These are phyloP conservation scores for Trametes polyzona DNA, from an alignment of 1,284 basidiomycete species.

Conservation along the genomic window DNA sequence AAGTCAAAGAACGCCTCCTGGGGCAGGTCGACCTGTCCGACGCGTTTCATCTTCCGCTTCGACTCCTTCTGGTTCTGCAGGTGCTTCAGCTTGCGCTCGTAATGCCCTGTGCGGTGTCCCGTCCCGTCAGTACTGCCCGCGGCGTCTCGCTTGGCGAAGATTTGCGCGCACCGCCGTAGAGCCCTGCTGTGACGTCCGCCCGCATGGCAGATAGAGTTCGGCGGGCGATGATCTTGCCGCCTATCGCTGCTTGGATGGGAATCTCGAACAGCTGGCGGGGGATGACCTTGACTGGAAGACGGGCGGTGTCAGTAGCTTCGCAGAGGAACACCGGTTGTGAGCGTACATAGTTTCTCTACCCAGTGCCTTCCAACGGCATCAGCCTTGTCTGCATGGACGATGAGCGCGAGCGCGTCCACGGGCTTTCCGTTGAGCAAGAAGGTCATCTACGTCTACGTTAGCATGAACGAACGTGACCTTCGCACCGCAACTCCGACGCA, in stretches of 20 bases:
- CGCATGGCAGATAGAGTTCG: constrained; percentile 88
- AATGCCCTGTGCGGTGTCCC: constrained; percentile 60
- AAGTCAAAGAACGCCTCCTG: constrained; percentile 93
- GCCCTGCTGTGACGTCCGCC: constrained; percentile 93
- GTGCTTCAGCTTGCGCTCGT: constrained; percentile 92
- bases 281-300: constrained; percentile 77
- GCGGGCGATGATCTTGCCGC: constrained; percentile 86
- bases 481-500: constrained; percentile 34
- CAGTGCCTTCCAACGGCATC: constrained; percentile 77
- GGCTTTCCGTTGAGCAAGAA: constrained; percentile 87
- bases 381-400: constrained; percentile 80
- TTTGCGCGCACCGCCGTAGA: constrained; percentile 85
- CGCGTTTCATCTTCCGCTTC: constrained; percentile 83
- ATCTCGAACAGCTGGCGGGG: constrained; percentile 95
- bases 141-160: background rate
- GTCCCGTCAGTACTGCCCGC: background rate
- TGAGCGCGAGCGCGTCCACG: constrained; percentile 90
- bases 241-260: constrained; percentile 87
- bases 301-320: background rate
- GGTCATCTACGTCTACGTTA: constrained; percentile 56
- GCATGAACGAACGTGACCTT: background rate
- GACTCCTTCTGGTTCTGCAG: constrained; percentile 93
- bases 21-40: constrained; percentile 87
- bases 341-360: constrained; percentile 88
- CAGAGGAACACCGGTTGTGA: background rate